Evolutionary conservation across 768 basidiomycete genomes (phyloP).

Genomic region (Suillus occidentalis): DNA sequence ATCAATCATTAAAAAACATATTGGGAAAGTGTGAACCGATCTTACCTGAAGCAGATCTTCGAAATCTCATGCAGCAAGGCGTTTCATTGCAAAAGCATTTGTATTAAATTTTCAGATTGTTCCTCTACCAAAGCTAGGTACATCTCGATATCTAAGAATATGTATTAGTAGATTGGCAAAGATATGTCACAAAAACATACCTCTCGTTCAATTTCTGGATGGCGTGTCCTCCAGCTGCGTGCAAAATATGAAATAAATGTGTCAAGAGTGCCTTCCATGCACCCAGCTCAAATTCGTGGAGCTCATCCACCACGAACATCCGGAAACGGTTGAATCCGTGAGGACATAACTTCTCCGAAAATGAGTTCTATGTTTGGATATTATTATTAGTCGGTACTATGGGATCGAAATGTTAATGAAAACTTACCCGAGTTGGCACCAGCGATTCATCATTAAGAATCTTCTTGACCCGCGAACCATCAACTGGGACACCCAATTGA

Average conservation of each 20-base stretch:
- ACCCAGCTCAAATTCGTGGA: slow-evolving; percentile 41
- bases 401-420: neutral
- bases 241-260: slow-evolving; percentile 14
- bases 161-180: neutral
- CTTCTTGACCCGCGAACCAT: neutral
- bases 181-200: neutral
- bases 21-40: neutral
- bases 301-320: slow-evolving; percentile 33
- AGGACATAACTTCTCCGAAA: neutral
- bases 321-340: slow-evolving; percentile 25
- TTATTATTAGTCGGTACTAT: neutral
- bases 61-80: neutral
- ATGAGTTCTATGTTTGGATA: neutral
- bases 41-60: neutral
- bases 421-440: neutral
- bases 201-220: neutral
- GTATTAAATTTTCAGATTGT: neutral
- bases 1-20: neutral
- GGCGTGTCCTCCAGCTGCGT: neutral
- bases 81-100: neutral
- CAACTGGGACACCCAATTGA: too few species aligned
- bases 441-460: neutral
- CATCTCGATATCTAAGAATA: neutral
- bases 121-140: neutral
- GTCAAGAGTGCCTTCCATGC: slow-evolving; percentile 31